Conservation (phyloP, 305 asterid genomes). For the Solanum aculeatissimum region DNA sequence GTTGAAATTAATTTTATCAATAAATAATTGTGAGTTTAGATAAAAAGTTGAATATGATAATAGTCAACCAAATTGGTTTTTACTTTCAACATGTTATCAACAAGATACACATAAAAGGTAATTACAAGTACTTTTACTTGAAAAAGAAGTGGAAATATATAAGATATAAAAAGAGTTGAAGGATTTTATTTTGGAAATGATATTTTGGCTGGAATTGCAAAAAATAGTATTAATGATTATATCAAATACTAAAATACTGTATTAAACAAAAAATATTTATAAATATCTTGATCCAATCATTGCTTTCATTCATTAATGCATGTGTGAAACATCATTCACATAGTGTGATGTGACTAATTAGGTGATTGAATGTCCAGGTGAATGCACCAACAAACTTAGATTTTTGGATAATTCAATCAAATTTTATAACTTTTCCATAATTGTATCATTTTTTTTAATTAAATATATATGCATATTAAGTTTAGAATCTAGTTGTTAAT, state of each 20-base stretch:
- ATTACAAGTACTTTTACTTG: no score
- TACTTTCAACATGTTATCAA: neutral
- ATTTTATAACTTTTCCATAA: no score
- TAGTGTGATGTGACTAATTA: neutral
- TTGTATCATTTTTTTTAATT: no score
- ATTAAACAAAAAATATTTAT: neutral
- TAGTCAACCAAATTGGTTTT: neutral
- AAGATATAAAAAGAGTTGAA: no score
- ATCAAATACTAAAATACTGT: neutral
- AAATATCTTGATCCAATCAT: neutral
- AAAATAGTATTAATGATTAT: no score
- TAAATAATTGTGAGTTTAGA: neutral
- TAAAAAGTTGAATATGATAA: neutral
- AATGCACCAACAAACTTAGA: neutral
- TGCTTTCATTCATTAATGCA: neutral
- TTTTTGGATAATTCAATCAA: no score
- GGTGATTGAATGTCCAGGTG: neutral
- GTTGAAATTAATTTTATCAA: neutral
- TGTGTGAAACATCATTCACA: neutral
- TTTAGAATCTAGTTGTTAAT: no score
- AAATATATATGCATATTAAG: no score
- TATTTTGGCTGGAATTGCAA: no score
- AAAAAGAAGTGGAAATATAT: no score
- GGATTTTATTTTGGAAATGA: no score
- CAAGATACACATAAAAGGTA: neutral